These are phyloP conservation scores for Claviceps quebecensis DNA, from an alignment of 2,329 filamentous ascomycete genomes.

Conservation along the genomic window DNA sequence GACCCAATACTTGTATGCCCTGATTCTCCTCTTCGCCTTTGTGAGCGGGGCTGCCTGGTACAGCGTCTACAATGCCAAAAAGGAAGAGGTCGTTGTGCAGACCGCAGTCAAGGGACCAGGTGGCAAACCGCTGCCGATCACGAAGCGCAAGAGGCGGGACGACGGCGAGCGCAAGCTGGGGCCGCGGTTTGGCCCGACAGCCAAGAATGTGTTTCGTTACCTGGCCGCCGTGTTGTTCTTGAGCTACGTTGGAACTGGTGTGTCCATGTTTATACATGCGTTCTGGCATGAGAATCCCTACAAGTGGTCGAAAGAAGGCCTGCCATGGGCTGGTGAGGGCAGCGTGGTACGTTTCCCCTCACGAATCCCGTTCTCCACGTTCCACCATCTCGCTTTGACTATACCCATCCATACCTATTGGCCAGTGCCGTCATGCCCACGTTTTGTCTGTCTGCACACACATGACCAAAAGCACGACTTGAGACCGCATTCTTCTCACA, in stretches of 20 bases:
- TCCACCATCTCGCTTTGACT: neutral
- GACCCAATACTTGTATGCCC: slow-evolving; percentile 37
- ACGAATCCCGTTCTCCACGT: too few relatives aligned
- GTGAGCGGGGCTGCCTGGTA: slow-evolving; percentile 36
- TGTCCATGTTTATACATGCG: slow-evolving; percentile 60
- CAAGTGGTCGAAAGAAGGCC: slow-evolving; percentile 27
- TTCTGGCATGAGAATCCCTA: slow-evolving; percentile 32
- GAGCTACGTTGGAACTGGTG: slow-evolving; percentile 63
- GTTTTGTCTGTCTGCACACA: too few relatives aligned
- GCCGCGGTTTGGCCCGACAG: slow-evolving; percentile 47
- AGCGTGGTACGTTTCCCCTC: slow-evolving; percentile 46
- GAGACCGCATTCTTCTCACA: too few relatives aligned
- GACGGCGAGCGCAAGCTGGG: slow-evolving; percentile 29
- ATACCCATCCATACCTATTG: too few relatives aligned
- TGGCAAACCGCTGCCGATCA: slow-evolving; percentile 69
- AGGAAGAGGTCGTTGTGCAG: slow-evolving; percentile 30
- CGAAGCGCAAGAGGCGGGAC: slow-evolving; percentile 41
- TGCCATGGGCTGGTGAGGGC: slow-evolving; percentile 63
- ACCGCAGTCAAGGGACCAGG: slow-evolving; percentile 59
- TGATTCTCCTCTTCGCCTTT: slow-evolving; percentile 38
- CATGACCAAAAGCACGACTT: too few relatives aligned
- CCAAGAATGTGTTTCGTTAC: slow-evolving; percentile 63
- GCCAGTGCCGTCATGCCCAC: too few relatives aligned
- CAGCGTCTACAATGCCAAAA: slow-evolving; percentile 37
- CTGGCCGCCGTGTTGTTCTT: slow-evolving; percentile 55